Percentiles rank a stretch among this genome's conserved stretches.
phyloP scores from a whole-genome alignment of 2,329 filamentous ascomycete genomes.

The Hypoxylon sp. region DNA sequence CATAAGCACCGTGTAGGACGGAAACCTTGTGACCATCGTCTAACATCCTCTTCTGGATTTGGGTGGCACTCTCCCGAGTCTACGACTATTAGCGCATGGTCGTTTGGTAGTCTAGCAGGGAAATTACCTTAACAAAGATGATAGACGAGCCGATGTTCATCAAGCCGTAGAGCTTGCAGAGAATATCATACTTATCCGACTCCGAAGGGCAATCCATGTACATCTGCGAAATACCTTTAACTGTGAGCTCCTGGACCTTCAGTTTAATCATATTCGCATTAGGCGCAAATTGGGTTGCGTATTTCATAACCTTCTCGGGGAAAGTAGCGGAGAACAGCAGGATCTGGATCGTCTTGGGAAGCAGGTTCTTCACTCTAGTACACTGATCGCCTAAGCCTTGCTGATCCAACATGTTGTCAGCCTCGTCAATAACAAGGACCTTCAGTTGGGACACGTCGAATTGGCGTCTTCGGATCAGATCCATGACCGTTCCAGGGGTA shows the following conservation, averaged over 20 bases:
- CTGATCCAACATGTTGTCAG: constrained; percentile 98
- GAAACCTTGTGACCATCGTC: constrained; percentile 92
- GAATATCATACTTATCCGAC: constrained; percentile 85
- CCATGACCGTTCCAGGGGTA: constrained; percentile 93
- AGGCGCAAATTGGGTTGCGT: constrained; percentile 87
- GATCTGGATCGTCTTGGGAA: constrained; percentile 83
- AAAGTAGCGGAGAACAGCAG: constrained; percentile 97
- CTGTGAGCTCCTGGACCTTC: constrained; percentile 90
- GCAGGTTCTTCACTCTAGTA: constrained; percentile 83
- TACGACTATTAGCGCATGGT: constrained; percentile 56
- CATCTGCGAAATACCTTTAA: constrained; percentile 97
- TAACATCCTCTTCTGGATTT: constrained; percentile 89
- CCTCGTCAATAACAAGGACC: constrained; percentile 93
- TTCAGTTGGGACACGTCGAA: constrained; percentile 81
- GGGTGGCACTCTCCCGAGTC: constrained; percentile 87
- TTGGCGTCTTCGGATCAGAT: constrained; percentile 83
- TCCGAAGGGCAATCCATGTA: constrained; percentile 93
- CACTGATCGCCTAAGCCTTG: constrained; percentile 97
- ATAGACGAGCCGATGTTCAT: constrained; percentile 98
- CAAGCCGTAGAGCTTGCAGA: constrained; percentile 93
- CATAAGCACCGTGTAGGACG: constrained; percentile 88
- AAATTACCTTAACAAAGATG: constrained; percentile 90
- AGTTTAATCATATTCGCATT: constrained; percentile 89
- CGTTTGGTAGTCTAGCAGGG: not conserved
- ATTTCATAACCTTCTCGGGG: constrained; percentile 86